Evolutionary conservation across 495 filamentous ascomycete species (phyloP).

Genomic region (Trichodelitschia bisporula): DNA sequence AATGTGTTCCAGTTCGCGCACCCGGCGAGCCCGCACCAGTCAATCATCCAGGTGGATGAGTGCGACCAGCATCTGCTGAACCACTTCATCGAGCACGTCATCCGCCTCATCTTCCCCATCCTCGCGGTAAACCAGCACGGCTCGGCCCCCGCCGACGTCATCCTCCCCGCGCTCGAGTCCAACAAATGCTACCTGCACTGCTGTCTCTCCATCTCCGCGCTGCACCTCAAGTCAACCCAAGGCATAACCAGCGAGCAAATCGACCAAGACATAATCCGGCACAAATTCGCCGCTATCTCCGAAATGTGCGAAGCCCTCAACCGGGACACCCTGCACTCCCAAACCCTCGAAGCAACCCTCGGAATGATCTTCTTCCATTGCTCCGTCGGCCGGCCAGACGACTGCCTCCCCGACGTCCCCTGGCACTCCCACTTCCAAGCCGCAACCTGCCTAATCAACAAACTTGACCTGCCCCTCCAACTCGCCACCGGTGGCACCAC

Average conservation of each 20-base stretch:
- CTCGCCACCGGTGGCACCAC: conserved; percentile 30
- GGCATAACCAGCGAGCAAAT: conserved; percentile 46
- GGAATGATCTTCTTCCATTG: conserved; percentile 97
- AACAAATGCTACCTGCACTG: conserved; percentile 92
- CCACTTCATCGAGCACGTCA: conserved; percentile 75
- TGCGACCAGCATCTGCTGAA: conserved; percentile 67
- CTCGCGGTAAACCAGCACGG: conserved; percentile 72
- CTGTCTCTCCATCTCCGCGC: conserved; percentile 85
- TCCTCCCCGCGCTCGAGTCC: conserved; percentile 61
- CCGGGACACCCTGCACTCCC: conserved; percentile 52
- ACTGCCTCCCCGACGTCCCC: conserved; percentile 75
- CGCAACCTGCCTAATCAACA: conserved; percentile 53
- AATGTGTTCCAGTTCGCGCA: conserved; percentile 57
- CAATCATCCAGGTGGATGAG: conserved; percentile 69
- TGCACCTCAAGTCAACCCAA: conserved; percentile 67
- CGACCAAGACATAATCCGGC: conserved; percentile 81
- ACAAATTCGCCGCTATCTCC: conserved; percentile 71
- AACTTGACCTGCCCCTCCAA: conserved; percentile 49
- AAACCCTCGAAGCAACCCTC: conserved; percentile 81
- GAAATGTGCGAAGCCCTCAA: conserved; percentile 66
- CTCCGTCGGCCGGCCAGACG: conserved; percentile 66
- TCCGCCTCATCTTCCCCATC: conserved; percentile 76
- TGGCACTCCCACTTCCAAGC: conserved; percentile 97
- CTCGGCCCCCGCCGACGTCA: conserved; percentile 46
- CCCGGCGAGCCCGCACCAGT: conserved; percentile 26